A percentile compares a stretch with the other conserved stretches of the same genome.
Evolutionary conservation across 306 rosid genomes (phyloP).

Genomic region (Carpinus fangiana): DNA sequence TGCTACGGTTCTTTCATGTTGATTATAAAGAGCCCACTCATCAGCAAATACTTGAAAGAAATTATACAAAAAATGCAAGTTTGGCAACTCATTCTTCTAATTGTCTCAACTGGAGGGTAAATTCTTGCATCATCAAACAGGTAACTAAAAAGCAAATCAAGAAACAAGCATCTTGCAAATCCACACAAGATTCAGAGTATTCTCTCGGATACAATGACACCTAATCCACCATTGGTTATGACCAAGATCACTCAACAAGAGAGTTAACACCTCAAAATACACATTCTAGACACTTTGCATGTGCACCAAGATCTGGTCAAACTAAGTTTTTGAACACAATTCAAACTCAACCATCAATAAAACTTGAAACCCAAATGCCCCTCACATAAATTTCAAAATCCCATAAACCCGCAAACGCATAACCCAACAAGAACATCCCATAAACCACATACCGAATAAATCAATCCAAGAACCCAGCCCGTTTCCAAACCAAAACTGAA

Average conservation of each 20-base stretch:
- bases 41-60: neutral
- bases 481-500: constrained; percentile 14
- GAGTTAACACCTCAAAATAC: neutral
- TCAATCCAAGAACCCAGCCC: constrained; percentile 3
- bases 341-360: neutral
- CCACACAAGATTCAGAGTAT: constrained; percentile 8
- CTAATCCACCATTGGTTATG: neutral
- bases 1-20: neutral
- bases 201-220: neutral
- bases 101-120: constrained; percentile 2
- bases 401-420: neutral
- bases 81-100: neutral
- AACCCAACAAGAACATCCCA: neutral
- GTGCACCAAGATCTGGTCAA: neutral
- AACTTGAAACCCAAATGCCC: constrained; percentile 6
- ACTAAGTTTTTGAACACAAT: neutral
- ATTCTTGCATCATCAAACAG: neutral
- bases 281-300: neutral
- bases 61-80: neutral
- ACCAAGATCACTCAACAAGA: constrained; percentile 16
- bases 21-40: neutral
- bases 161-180: constrained; percentile 5
- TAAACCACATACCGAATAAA: neutral
- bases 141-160: neutral
- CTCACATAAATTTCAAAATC: neutral